Evolutionary conservation across 2,329 filamentous ascomycete species (phyloP), one percentile per base, ranked within the genome.

Genomic region (Colletotrichum echinochloae): DNA sequence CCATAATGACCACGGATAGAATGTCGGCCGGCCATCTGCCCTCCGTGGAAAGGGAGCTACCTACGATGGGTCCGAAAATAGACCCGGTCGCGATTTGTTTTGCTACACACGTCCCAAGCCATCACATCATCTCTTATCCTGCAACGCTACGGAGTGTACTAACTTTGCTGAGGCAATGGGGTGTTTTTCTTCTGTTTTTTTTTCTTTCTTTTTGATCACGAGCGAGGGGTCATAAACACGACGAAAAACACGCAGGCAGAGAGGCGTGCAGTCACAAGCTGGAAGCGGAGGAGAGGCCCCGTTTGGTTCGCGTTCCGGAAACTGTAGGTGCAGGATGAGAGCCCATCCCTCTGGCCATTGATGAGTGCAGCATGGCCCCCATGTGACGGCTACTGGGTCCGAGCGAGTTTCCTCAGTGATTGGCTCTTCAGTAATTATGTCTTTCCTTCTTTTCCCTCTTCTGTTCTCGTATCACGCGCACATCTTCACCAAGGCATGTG

Each of bases 341-440:
- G 56, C 18, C 35, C 35, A 39, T 44, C 35, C 35, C 26, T 44
- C 57, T 49, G 28, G 48, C 66, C 49, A 70, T 70, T 66, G 63
- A 61, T 63, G 63, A 66, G 39, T 70, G 56, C 67, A 55, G 51
- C 56, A 39, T 70, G 39, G 55, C 18, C 49, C 28, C 48, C 66
- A 66, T 60, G 49, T 70, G 63, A 70, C 66, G 54, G 49, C 39
- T 16, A 8, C 6, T 48, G 28, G 28, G 30, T 30, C 37, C 41
- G n/a, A 46, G 41, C 37, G 57, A 30, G 28, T 20, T 48, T 37
- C 30, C 20, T 16, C 14, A 6, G n/a, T 18, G 35, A 20, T 39
- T 39, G 12, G 35, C 54, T 18, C 33, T 9, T 26, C 20, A 20
- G 20, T 56, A 16, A 4, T 14, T 26, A 56, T 26, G 33, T 28